A percentile compares a stretch with the other conserved stretches of the same genome.
These are phyloP conservation scores for Suaeda aralocaspica DNA, from an alignment of 148 eudicot genomes.

Conservation along the genomic window DNA sequence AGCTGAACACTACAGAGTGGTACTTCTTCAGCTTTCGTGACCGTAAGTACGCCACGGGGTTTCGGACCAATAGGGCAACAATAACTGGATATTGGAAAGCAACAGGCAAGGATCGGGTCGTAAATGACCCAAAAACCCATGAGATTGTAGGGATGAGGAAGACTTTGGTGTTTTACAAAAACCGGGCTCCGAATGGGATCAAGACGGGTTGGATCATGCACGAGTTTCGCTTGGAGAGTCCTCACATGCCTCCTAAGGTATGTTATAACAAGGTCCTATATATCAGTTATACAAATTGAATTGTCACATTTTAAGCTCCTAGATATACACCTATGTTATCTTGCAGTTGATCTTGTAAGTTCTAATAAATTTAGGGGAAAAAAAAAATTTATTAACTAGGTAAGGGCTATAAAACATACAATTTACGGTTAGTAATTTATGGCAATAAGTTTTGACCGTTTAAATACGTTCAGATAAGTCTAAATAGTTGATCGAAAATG, in stretches of 20 bases:
- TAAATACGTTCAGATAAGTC: no score
- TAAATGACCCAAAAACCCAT: constrained; percentile 51
- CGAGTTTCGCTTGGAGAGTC: constrained; percentile 85
- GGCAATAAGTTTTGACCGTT: no score
- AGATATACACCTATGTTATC: no score
- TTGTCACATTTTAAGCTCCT: no score
- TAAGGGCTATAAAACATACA: no score
- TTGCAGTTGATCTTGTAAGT: no score
- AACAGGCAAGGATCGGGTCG: constrained; percentile 77
- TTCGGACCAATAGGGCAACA: constrained; percentile 78
- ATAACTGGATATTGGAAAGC: constrained; percentile 92
- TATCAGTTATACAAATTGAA: not conserved
- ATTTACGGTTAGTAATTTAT: no score
- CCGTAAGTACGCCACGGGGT: constrained; percentile 84
- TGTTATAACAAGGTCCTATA: not conserved
- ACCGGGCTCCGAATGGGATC: constrained; percentile 82
- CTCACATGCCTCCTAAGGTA: constrained; percentile 88
- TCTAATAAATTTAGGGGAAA: no score
- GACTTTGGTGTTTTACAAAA: constrained; percentile 76
- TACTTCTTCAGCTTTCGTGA: constrained; percentile 96
- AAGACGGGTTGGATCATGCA: constrained; percentile 99
- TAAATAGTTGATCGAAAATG: no score
- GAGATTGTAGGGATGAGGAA: constrained; percentile 78
- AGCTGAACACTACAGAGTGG: constrained; percentile 83
- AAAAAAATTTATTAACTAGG: no score